Conservation (phyloP, 2,329 filamentous ascomycete species). For the Didymella pinodella region DNA sequence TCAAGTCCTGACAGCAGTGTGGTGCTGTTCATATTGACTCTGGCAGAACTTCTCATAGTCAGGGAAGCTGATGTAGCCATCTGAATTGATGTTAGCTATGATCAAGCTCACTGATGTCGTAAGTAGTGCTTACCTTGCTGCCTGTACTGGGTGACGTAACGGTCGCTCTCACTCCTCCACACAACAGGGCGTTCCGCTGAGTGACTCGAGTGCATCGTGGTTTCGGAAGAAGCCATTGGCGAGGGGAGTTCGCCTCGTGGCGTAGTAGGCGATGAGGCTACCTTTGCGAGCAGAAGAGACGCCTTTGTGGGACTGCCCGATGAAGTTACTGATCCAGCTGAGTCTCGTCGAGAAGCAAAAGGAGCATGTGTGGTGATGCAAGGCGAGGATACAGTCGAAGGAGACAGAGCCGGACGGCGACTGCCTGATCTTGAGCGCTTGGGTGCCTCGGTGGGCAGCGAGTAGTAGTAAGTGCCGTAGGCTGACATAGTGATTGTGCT, state of each 20-base stretch:
- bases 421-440: slow-evolving; percentile 46
- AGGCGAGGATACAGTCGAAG: slow-evolving; percentile 56
- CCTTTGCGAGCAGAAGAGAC: slow-evolving; percentile 54
- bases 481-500: slow-evolving; percentile 44
- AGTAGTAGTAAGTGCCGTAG: slow-evolving; percentile 49
- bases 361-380: slow-evolving; percentile 54
- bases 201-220: slow-evolving; percentile 40
- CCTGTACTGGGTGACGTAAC: slow-evolving; percentile 48
- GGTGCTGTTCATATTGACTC: slow-evolving; percentile 43
- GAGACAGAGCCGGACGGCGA: slow-evolving; percentile 55
- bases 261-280: slow-evolving; percentile 53
- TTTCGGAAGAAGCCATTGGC: slow-evolving; percentile 41
- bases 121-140: slow-evolving; percentile 46
- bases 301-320: slow-evolving; percentile 54
- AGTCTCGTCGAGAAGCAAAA: slow-evolving; percentile 52
- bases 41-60: slow-evolving; percentile 72
- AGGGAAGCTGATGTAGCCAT: slow-evolving; percentile 76
- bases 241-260: slow-evolving; percentile 47
- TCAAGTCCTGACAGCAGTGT: slow-evolving; percentile 47
- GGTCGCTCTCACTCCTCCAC: slow-evolving; percentile 50
- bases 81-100: slow-evolving; percentile 38
- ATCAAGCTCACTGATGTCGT: neutral
- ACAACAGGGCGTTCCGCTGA: slow-evolving; percentile 43
- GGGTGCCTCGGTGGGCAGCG: slow-evolving; percentile 48
- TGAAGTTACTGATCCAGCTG: slow-evolving; percentile 37